Evolutionary conservation across 2,329 filamentous ascomycete genomes (phyloP).

Genomic region (Fusarium fujikuroi): DNA sequence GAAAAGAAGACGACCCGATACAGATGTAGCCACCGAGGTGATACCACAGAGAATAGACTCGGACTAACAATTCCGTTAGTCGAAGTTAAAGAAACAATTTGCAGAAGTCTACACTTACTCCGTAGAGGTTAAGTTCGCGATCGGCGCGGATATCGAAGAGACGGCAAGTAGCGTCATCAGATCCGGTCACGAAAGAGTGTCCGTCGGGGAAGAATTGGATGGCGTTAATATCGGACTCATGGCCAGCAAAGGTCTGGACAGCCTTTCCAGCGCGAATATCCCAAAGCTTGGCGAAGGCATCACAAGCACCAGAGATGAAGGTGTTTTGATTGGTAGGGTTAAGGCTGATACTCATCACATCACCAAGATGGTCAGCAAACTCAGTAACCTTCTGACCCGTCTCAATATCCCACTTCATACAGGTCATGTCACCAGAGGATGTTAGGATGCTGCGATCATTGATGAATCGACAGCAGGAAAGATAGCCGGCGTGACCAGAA

Average conservation of each 20-base stretch:
- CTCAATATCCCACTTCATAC: conserved; percentile 99
- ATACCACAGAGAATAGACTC: conserved; percentile 98
- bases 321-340: conserved; percentile 99
- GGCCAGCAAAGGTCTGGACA: conserved; percentile 97
- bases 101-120: conserved; percentile 60
- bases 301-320: conserved; percentile 98
- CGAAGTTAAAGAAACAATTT: conserved; percentile 1
- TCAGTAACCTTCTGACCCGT: conserved; percentile 97
- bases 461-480: conserved; percentile 98
- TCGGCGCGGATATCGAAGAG: conserved; percentile 98
- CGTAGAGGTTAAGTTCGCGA: conserved; percentile 76
- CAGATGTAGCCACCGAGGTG: conserved; percentile 96
- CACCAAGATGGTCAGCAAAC: conserved; percentile 96
- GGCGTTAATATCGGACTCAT: conserved; percentile 99
- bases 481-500: conserved; percentile 95
- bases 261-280: conserved; percentile 98
- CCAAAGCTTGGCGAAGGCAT: conserved; percentile 98
- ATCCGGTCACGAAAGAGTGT: conserved; percentile 97
- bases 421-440: conserved; percentile 99
- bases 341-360: conserved; percentile 99
- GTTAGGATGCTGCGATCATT: conserved; percentile 98
- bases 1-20: conserved; percentile 93
- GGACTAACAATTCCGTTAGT: conserved; percentile 68
- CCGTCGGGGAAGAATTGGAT: conserved; percentile 99
- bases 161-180: conserved; percentile 96